Percentiles rank a stretch among this genome's conserved stretches.
phyloP scores from a whole-genome alignment of 768 basidiomycete genomes.

The Rhizopogon roseolus region DNA sequence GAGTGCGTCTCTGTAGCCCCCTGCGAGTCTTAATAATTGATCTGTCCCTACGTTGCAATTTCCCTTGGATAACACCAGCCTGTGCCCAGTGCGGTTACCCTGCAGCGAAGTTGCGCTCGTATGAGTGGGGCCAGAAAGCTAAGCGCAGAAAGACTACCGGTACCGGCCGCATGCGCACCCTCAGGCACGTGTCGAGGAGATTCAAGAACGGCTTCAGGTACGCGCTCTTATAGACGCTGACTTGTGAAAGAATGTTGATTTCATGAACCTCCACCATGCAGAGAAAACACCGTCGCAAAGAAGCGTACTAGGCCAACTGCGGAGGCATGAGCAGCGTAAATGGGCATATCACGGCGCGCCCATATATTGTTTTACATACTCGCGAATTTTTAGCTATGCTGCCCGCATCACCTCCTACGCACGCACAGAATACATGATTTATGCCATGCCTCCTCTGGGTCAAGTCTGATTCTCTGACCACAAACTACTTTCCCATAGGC shows the following conservation, averaged over 20 bases:
- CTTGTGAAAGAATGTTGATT: not conserved
- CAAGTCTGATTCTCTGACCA: not conserved
- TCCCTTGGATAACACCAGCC: constrained; percentile 38
- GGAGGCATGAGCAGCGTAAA: constrained; percentile 33
- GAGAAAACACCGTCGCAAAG: constrained; percentile 89
- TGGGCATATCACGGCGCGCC: not conserved
- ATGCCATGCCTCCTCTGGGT: constrained; percentile 1
- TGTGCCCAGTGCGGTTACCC: constrained; percentile 98
- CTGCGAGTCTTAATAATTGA: not conserved
- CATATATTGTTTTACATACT: constrained; percentile 12
- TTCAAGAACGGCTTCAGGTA: constrained; percentile 99
- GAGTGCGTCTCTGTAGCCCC: constrained; percentile 46
- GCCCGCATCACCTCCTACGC: not conserved
- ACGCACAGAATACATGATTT: constrained; percentile 15
- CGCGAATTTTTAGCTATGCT: constrained; percentile 8
- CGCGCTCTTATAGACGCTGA: constrained; percentile 7
- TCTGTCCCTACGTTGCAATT: not conserved
- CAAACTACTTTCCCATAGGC: no score
- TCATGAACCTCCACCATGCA: constrained; percentile 23
- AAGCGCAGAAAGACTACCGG: constrained; percentile 99
- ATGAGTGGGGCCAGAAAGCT: constrained; percentile 98
- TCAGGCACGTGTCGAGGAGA: constrained; percentile 87
- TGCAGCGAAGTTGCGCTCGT: constrained; percentile 90
- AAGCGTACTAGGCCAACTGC: constrained; percentile 66
- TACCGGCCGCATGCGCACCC: constrained; percentile 91